Conservation (phyloP, 805 yeast species). For the Torulaspora maleeae region DNA sequence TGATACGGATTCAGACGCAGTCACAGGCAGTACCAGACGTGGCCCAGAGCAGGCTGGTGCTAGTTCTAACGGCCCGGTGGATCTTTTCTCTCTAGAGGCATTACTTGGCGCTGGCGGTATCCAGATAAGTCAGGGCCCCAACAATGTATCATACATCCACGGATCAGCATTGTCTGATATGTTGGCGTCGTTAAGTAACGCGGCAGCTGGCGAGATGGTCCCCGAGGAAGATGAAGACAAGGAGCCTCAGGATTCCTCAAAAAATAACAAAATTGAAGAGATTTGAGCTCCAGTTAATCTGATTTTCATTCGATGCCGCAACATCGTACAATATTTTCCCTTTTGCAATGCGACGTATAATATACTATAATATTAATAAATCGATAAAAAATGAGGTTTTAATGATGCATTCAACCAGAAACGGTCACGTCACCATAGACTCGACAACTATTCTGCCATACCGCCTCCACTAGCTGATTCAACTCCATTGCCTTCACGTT, state of each 20-base stretch:
- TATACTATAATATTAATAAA: conserved; percentile 8
- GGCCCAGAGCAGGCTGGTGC: not conserved
- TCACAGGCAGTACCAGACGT: conserved; percentile 4
- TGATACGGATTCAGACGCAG: conserved; percentile 36
- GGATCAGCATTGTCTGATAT: conserved; percentile 60
- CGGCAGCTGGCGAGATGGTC: conserved; percentile 32
- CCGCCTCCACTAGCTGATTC: conserved; percentile 42
- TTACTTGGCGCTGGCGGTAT: conserved; percentile 32
- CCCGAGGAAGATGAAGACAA: conserved; percentile 35
- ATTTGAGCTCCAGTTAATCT: not conserved
- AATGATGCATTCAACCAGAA: not conserved
- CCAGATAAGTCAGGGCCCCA: conserved; percentile 42
- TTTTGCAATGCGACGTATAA: conserved; percentile 8
- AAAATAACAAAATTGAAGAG: conserved; percentile 18
- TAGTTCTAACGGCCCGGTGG: conserved; percentile 20
- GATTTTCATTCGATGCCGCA: not conserved
- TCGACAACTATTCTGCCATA: conserved; percentile 48
- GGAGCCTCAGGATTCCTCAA: conserved; percentile 16
- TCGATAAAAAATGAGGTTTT: conserved; percentile 3
- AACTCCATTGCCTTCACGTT: conserved; percentile 43
- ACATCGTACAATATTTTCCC: conserved; percentile 7
- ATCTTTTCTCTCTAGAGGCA: conserved; percentile 30
- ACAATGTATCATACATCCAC: conserved; percentile 60
- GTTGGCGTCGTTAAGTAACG: conserved; percentile 47
- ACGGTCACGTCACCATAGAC: conserved; percentile 34